Evolutionary conservation across 2,329 filamentous ascomycete genomes (phyloP).

Genomic region (Mycosphaerella sp.): DNA sequence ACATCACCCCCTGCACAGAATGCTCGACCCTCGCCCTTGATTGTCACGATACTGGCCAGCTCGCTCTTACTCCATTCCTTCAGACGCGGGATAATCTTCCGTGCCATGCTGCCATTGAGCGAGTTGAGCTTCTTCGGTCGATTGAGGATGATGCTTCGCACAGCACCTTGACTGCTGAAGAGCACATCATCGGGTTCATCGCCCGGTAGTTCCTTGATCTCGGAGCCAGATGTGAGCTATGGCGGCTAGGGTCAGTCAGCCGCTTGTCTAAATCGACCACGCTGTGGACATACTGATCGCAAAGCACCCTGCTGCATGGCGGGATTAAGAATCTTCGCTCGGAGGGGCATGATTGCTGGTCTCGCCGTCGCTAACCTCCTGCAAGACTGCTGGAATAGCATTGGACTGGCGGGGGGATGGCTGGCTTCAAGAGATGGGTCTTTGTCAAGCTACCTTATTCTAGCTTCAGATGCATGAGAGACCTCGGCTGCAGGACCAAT

Average conservation of each 20-base stretch:
- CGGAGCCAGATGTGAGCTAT: constrained; percentile 27
- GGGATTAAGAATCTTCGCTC: constrained; percentile 51
- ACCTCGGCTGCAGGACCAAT: constrained; percentile 9
- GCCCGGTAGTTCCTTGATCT: constrained; percentile 50
- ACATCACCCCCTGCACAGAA: constrained; percentile 96
- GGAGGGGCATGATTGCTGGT: constrained; percentile 62
- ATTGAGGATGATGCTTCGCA: constrained; percentile 91
- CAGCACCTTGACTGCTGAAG: constrained; percentile 81
- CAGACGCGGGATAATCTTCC: constrained; percentile 84
- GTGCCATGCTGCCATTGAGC: constrained; percentile 87
- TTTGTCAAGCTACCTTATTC: constrained; percentile 6
- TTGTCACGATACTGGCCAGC: constrained; percentile 83
- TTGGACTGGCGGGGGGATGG: constrained; percentile 26
- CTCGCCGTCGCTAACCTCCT: constrained; percentile 38
- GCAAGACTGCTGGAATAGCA: constrained; percentile 42
- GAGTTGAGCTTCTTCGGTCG: constrained; percentile 87
- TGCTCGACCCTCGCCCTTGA: constrained; percentile 82
- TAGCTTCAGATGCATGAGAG: constrained; percentile 12
- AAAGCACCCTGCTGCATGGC: constrained; percentile 20
- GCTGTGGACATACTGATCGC: constrained; percentile 16
- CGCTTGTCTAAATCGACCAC: constrained; percentile 9
- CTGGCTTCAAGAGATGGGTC: background rate
- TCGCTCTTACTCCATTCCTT: constrained; percentile 94
- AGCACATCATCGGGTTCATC: constrained; percentile 87
- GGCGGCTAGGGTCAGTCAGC: constrained; percentile 31